Evolutionary conservation across 1,139 yeast genomes (phyloP), one percentile per base, ranked within the genome.

Genomic region (Lodderomyces metapsilosis): DNA sequence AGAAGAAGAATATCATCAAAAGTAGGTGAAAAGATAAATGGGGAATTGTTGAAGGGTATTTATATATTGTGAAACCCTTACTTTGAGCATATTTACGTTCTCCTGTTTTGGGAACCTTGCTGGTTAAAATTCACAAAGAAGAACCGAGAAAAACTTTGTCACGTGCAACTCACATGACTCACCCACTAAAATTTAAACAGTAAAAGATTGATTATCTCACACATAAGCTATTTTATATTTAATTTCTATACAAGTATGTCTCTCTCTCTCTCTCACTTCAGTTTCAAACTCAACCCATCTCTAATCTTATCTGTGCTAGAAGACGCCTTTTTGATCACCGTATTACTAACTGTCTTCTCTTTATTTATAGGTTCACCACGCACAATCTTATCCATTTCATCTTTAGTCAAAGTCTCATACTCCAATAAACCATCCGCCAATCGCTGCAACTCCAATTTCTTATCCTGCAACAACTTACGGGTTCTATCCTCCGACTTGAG

Each of bases 391-490:
- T 86, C 95, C 74, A 92, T 92, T 62, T 94, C 98, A 25, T 84
- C 94, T 51, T 84, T 84, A 37, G 87, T 92, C 52, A 94, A 75
- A 0, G 98, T 94, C 68, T 94, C 99, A 64, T 89, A 94, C 64
- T 92, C 97, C 51, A 94, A 74, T 50, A 94, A 76, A 2, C 97
- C 98, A 60, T 87, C 88, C 0, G 98, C 98, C 49, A 94, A 72
- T 53, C 97, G 74, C 58, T 84, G 82, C 52, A 94, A 75, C 61
- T 92, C 98, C n/a, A 71, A 59, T 40, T 73, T 69, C 58, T 75
- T 81, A 5, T 78, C 84, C 24, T 66, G 61, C 48, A 94, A 73
- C 59, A 91, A 57, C 40, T 68, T 65, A 52, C 95, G 78, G 1
- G 98, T 84, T 58, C 98, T 80, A 34, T 74, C 74, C 60, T 91